These are phyloP conservation scores for Kernera saxatilis DNA, from an alignment of 345 rosid genomes.

Conservation along the genomic window DNA sequence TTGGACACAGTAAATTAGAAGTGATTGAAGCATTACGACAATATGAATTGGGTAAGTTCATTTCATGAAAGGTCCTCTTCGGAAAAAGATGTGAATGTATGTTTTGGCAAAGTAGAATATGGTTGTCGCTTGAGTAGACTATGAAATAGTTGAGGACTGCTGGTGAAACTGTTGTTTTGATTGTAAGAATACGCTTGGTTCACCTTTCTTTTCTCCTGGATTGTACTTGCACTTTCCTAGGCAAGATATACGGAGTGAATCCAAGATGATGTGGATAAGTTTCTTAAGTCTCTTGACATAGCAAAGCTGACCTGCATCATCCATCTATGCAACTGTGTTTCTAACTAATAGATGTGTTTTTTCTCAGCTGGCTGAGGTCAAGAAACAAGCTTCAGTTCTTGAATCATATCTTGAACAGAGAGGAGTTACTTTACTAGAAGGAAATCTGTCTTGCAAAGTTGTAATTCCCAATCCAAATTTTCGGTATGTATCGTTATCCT, in stretches of 20 bases:
- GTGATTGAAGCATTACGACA: neutral
- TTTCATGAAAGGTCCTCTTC: neutral
- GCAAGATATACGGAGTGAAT: neutral
- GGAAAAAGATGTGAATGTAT: neutral
- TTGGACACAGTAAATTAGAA: neutral
- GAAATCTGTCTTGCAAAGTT: conserved; percentile 75
- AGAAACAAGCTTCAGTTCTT: conserved; percentile 60
- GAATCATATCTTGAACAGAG: conserved; percentile 89
- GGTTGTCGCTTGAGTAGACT: neutral
- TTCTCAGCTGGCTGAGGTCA: conserved; percentile 55
- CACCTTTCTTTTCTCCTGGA: neutral
- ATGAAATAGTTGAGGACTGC: neutral
- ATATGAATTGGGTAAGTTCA: neutral
- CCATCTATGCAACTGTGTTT: neutral
- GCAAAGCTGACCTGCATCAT: neutral
- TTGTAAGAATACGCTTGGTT: neutral
- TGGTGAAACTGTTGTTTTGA: neutral
- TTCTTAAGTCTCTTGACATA: neutral
- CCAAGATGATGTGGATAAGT: neutral
- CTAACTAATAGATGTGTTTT: neutral
- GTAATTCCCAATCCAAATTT: conserved; percentile 83
- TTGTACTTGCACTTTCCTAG: neutral
- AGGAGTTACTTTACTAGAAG: conserved; percentile 73
- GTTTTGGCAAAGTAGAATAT: neutral
- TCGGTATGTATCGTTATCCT: conserved; percentile 39